Conservation (phyloP, 1,284 basidiomycete species). For the Ustilago shanxiensis region DNA sequence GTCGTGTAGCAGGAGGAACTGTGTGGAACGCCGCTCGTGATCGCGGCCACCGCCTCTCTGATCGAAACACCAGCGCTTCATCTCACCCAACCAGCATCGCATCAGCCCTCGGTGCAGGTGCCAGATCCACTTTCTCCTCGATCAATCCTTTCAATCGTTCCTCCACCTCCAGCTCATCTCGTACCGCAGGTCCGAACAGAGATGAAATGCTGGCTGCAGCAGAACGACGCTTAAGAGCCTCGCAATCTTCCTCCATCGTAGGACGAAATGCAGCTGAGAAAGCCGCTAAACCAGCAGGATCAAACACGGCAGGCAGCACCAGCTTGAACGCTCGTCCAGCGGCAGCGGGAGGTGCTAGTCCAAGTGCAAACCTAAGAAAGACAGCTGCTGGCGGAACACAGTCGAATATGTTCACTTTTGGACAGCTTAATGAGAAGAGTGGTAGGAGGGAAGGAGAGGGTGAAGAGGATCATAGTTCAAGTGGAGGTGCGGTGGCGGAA, state of each 20-base stretch:
- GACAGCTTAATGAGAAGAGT: conserved; percentile 30
- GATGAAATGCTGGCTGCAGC: conserved; percentile 59
- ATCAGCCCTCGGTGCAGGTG: conserved; percentile 37
- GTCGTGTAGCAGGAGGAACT: conserved; percentile 43
- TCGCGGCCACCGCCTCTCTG: conserved; percentile 31
- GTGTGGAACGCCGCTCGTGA: conserved; percentile 47
- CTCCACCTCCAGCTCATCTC: conserved; percentile 9
- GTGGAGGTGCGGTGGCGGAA: conserved; percentile 53
- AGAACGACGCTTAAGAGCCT: conserved; percentile 48
- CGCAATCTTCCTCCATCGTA: conserved; percentile 46
- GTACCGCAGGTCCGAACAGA: conserved; percentile 27
- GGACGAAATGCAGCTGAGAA: conserved; percentile 48
- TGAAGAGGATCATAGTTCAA: conserved; percentile 53
- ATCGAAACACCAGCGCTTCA: conserved; percentile 9
- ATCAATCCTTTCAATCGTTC: conserved; percentile 41
- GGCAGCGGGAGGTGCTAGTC: conserved; percentile 1
- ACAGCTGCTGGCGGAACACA: conserved; percentile 25
- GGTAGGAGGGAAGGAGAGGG: neutral
- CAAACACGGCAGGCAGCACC: conserved; percentile 22
- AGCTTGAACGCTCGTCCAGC: conserved; percentile 28
- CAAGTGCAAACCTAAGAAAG: conserved; percentile 29
- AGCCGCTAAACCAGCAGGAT: conserved; percentile 19
- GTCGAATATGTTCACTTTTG: conserved; percentile 41
- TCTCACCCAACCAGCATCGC: conserved; percentile 28
- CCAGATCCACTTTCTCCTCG: conserved; percentile 16